These are phyloP conservation scores for Grosmannia huntii DNA, from an alignment of 2,329 filamentous ascomycete species.

Conservation along the genomic window DNA sequence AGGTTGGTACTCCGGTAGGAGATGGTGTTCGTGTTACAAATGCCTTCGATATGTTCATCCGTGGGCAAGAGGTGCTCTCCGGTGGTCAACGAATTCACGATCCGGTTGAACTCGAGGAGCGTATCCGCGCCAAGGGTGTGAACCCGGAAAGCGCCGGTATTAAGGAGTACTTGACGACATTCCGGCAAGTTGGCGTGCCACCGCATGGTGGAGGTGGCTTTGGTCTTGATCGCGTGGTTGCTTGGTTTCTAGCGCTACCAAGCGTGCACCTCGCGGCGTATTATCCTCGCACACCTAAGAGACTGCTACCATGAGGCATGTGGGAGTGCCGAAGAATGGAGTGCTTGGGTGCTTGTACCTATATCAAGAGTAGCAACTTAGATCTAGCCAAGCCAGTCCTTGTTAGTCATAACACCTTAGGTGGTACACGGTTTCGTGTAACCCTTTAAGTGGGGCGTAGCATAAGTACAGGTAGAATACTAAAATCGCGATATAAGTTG, in stretches of 20 bases:
- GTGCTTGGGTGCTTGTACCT: no score
- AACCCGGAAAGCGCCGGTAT: slow-evolving; percentile 61
- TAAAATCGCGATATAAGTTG: no score
- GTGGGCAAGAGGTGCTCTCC: slow-evolving; percentile 84
- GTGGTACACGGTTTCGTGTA: no score
- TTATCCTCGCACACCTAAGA: slow-evolving; percentile 49
- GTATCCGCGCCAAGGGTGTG: slow-evolving; percentile 67
- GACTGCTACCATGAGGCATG: slow-evolving; percentile 32
- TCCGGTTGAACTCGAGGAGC: slow-evolving; percentile 59
- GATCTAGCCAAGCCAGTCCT: no score
- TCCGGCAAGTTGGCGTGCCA: slow-evolving; percentile 66
- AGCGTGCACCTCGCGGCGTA: slow-evolving; percentile 45
- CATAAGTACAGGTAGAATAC: no score
- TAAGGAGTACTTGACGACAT: slow-evolving; percentile 78
- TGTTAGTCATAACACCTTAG: no score
- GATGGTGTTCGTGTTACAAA: slow-evolving; percentile 31
- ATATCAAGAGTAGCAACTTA: no score
- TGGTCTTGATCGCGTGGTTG: slow-evolving; percentile 74
- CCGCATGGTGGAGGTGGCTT: slow-evolving; percentile 84
- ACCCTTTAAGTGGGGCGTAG: no score
- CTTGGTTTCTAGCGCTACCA: slow-evolving; percentile 45
- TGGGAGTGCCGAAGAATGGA: no score
- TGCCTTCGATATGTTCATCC: slow-evolving; percentile 74
- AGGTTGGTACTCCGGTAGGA: slow-evolving; percentile 44
- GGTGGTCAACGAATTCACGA: slow-evolving; percentile 88